Evolutionary conservation across 2,329 filamentous ascomycete species (phyloP).

Genomic region (Epichloe glyceriae): DNA sequence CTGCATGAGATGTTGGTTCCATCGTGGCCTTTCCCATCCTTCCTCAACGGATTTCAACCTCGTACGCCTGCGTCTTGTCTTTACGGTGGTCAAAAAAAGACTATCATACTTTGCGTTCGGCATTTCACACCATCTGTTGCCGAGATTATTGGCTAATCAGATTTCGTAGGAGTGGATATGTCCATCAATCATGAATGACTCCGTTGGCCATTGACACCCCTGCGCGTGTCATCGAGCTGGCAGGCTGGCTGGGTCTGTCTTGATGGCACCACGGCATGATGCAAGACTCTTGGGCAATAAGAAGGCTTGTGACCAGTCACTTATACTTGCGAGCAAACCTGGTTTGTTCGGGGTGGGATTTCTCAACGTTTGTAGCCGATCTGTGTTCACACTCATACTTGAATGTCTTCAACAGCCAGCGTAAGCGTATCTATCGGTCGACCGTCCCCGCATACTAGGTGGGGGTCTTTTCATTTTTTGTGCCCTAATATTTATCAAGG

Average conservation of each 20-base stretch:
- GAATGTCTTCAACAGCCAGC: too few species aligned
- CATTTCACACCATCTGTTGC: background rate
- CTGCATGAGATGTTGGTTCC: background rate
- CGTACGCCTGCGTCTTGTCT: too few species aligned
- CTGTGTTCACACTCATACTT: too few species aligned
- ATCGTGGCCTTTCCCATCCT: too few species aligned
- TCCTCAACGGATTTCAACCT: too few species aligned
- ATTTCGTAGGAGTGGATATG: background rate
- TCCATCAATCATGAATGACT: background rate
- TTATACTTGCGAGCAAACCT: too few species aligned
- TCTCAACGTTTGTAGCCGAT: too few species aligned
- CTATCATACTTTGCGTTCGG: background rate
- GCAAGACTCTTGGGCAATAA: background rate
- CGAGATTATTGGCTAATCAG: background rate
- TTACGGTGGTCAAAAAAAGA: background rate
- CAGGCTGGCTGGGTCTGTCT: background rate
- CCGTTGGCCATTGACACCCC: background rate
- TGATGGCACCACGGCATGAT: background rate
- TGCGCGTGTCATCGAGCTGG: background rate
- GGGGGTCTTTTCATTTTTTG: background rate
- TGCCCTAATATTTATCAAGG: background rate
- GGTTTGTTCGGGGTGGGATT: too few species aligned
- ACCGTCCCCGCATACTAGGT: background rate
- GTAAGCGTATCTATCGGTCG: background rate
- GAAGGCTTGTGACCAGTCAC: background rate